These are phyloP conservation scores for Colletotrichum cordylinicola DNA, from an alignment of 2,329 filamentous ascomycete genomes.

Conservation along the genomic window DNA sequence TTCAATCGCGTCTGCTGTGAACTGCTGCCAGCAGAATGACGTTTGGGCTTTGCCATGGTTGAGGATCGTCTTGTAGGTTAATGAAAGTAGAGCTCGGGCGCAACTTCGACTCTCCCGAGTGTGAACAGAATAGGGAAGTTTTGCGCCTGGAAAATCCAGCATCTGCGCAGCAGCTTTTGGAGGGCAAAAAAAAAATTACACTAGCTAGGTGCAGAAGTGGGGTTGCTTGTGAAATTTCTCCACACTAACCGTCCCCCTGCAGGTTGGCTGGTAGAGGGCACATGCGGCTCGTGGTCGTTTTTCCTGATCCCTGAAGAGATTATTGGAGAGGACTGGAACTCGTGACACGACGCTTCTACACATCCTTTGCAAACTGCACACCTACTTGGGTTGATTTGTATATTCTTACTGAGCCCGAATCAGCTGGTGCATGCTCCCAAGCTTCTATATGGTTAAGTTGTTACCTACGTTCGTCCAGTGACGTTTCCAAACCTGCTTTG, in stretches of 20 bases:
- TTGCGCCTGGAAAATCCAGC: background rate
- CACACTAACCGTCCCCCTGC: background rate
- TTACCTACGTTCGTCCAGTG: background rate
- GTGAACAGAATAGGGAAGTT: background rate
- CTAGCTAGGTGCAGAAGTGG: background rate
- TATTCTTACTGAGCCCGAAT: background rate
- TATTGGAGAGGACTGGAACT: background rate
- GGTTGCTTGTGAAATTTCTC: background rate
- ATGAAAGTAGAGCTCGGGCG: background rate
- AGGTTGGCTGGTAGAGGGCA: background rate
- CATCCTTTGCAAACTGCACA: background rate
- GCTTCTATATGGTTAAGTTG: background rate
- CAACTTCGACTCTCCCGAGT: background rate
- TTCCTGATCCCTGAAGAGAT: background rate
- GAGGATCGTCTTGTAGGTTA: background rate
- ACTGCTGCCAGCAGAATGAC: background rate
- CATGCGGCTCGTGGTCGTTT: background rate
- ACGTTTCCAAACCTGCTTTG: background rate
- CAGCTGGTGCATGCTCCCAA: background rate
- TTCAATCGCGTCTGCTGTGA: constrained; percentile 42
- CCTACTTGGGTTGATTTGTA: background rate
- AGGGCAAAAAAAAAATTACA: background rate
- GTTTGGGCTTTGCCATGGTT: constrained; percentile 14
- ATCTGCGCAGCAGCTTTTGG: background rate
- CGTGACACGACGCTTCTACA: background rate